These are phyloP conservation scores for Amylostereum areolatum DNA, from an alignment of 1,284 basidiomycete genomes.

Conservation along the genomic window DNA sequence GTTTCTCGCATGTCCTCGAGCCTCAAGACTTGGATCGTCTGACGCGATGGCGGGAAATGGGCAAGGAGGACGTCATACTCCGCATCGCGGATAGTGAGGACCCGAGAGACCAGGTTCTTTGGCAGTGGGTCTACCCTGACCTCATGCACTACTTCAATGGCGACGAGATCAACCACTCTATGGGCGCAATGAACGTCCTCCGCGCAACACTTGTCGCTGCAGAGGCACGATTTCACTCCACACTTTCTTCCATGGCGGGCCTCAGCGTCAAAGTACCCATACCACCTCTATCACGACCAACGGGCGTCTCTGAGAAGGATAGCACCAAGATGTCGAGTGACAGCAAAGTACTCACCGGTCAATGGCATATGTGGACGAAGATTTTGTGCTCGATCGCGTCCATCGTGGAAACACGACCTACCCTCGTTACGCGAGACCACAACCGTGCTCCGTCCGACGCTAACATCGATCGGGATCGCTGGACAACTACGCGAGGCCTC, in stretches of 20 bases:
- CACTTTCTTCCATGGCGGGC: slow-evolving; percentile 63
- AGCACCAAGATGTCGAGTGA: slow-evolving; percentile 52
- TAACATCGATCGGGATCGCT: slow-evolving; percentile 67
- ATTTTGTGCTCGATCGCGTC: slow-evolving; percentile 77
- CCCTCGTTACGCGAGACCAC: slow-evolving; percentile 59
- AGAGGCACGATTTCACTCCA: slow-evolving; percentile 59
- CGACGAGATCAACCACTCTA: slow-evolving; percentile 36
- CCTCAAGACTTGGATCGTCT: slow-evolving; percentile 50
- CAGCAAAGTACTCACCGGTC: slow-evolving; percentile 62
- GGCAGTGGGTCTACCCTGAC: slow-evolving; percentile 64
- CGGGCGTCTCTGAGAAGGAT: slow-evolving; percentile 37
- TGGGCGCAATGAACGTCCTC: slow-evolving; percentile 41
- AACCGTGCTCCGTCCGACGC: slow-evolving; percentile 67
- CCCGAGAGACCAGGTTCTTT: slow-evolving; percentile 60
- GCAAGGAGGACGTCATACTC: slow-evolving; percentile 46
- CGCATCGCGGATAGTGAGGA: slow-evolving; percentile 63
- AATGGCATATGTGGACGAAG: slow-evolving; percentile 88
- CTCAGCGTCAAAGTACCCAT: slow-evolving; percentile 45
- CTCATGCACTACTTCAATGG: slow-evolving; percentile 44
- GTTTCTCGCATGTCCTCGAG: slow-evolving; percentile 63
- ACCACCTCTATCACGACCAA: slow-evolving; percentile 2
- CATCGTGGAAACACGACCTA: slow-evolving; percentile 56
- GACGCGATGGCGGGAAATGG: slow-evolving; percentile 55
- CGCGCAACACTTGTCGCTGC: slow-evolving; percentile 63
- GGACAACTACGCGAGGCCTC: slow-evolving; percentile 74